Evolutionary conservation across 352 stramenopile species (phyloP).

Genomic region (Aphanomyces stellatus): DNA sequence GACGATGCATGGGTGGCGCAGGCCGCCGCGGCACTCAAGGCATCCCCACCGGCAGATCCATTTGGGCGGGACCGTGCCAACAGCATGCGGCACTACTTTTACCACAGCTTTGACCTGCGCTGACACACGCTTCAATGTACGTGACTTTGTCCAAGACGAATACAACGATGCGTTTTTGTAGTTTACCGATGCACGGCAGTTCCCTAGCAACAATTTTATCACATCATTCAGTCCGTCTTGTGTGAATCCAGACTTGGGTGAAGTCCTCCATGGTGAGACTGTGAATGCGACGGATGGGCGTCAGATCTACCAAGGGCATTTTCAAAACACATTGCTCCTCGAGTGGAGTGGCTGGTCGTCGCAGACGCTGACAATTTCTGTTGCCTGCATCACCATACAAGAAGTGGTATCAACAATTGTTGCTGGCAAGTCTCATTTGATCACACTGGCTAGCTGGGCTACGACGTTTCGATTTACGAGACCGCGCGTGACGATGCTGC

Average conservation of each 20-base stretch:
- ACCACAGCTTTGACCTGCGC: neutral
- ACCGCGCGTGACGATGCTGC: neutral
- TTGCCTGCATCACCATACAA: neutral
- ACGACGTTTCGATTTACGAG: slow-evolving; percentile 5
- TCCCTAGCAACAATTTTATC: too few relatives aligned
- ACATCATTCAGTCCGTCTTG: neutral
- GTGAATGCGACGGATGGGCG: neutral
- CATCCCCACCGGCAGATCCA: neutral
- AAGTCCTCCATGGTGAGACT: neutral
- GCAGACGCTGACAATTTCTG: neutral
- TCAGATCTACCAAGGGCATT: neutral
- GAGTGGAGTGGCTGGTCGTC: neutral
- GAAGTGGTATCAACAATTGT: neutral
- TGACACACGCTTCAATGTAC: neutral
- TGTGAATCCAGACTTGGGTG: neutral
- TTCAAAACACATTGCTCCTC: neutral
- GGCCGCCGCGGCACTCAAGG: neutral
- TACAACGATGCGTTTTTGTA: neutral
- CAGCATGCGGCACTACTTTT: too few relatives aligned
- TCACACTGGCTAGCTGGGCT: slow-evolving; percentile 17
- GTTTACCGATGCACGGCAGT: neutral
- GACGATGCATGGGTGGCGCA: neutral
- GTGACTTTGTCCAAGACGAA: neutral
- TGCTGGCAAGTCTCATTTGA: too few relatives aligned
- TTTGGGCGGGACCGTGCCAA: neutral